Percentiles rank a stretch among this genome's conserved stretches.
Conservation (phyloP, 2,329 filamentous ascomycete genomes). For the Sporothrix globosa region DNA sequence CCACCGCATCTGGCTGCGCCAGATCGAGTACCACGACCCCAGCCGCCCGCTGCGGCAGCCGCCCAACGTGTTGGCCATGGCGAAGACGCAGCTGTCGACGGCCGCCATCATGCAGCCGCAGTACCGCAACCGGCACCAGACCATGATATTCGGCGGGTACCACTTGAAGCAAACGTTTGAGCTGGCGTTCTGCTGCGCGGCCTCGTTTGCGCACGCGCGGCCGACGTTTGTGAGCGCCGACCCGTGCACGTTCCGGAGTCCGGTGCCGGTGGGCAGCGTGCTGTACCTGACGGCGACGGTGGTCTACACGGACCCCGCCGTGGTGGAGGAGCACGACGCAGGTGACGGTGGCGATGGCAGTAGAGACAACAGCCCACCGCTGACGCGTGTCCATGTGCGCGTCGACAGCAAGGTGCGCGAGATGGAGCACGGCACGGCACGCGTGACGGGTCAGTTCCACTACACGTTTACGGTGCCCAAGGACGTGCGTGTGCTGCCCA, state of each 20-base stretch:
- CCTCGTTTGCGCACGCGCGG: constrained; percentile 30
- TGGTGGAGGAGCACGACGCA: constrained; percentile 40
- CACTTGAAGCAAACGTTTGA: constrained; percentile 76
- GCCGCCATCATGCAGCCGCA: constrained; percentile 76
- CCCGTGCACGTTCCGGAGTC: constrained; percentile 73
- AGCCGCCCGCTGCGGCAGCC: constrained; percentile 43
- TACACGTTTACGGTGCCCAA: constrained; percentile 59
- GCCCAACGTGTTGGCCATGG: constrained; percentile 56
- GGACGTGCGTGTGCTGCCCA: constrained; percentile 46
- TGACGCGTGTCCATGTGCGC: constrained; percentile 65
- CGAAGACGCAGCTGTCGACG: constrained; percentile 60
- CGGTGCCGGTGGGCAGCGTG: constrained; percentile 74
- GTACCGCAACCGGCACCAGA: constrained; percentile 60
- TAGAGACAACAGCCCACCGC: constrained; percentile 39
- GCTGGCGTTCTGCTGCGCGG: constrained; percentile 70
- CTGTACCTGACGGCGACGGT: constrained; percentile 73
- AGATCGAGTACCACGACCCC: constrained; percentile 50
- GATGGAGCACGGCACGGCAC: constrained; percentile 63
- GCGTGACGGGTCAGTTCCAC: constrained; percentile 73
- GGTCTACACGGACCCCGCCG: constrained; percentile 68
- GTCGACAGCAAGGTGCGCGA: constrained; percentile 73
- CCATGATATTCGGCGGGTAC: constrained; percentile 79
- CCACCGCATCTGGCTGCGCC: constrained; percentile 72
- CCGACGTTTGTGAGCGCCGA: constrained; percentile 52
- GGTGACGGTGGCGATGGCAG: constrained; percentile 31